Conservation (phyloP, 179 eudicot genomes). For the Corrigiola litoralis region DNA sequence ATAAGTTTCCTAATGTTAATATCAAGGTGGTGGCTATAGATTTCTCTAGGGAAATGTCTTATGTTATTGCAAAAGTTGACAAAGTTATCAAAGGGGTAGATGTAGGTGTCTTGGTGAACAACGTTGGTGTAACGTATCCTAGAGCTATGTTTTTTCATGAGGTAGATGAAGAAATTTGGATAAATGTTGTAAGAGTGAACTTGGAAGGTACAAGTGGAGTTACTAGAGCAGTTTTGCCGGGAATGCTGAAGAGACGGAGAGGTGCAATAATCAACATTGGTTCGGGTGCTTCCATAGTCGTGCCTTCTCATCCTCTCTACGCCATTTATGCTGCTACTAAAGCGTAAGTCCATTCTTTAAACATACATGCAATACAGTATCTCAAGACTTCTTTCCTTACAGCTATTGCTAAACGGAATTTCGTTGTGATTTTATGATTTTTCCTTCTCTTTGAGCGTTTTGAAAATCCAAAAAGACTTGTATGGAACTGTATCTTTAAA, state of each 20-base stretch:
- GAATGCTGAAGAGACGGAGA: conserved; percentile 40
- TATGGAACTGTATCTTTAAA: too few species aligned
- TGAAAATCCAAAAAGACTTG: too few species aligned
- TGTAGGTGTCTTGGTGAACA: conserved; percentile 46
- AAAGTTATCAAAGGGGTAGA: conserved; percentile 40
- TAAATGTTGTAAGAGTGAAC: conserved; percentile 44
- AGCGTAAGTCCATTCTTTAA: conserved; percentile 34
- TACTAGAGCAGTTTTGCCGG: conserved; percentile 37
- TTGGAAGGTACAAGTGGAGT: conserved; percentile 39
- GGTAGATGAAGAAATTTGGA: conserved; percentile 39
- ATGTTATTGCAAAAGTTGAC: conserved; percentile 15
- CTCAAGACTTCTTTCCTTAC: too few species aligned
- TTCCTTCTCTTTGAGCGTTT: too few species aligned
- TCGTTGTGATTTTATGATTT: too few species aligned
- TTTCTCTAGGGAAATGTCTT: conserved; percentile 21
- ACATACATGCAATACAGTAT: too few species aligned
- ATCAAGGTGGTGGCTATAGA: conserved; percentile 37
- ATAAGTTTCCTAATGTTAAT: conserved; percentile 18
- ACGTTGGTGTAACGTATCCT: conserved; percentile 49
- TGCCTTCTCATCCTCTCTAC: conserved; percentile 65
- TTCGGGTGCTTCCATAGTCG: conserved; percentile 51
- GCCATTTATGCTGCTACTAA: conserved; percentile 62
- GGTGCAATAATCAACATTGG: conserved; percentile 52
- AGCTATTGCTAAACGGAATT: too few species aligned
- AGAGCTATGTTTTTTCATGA: conserved; percentile 48